A percentile compares a stretch with the other conserved stretches of the same genome.
Conservation (phyloP, 345 rosid species). For the Firmiana major region DNA sequence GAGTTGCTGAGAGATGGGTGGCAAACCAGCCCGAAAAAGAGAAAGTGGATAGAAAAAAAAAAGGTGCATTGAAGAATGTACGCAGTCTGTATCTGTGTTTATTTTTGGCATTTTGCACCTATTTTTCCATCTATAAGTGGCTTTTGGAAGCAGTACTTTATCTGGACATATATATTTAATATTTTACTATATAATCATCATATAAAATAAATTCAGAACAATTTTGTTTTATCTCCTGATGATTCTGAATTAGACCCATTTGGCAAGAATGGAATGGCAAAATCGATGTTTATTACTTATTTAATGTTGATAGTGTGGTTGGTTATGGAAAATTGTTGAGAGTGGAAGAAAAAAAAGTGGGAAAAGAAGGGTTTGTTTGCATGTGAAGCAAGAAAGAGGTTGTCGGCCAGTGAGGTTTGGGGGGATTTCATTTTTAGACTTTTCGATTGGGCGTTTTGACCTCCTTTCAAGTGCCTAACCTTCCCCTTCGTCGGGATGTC, state of each 20-base stretch:
- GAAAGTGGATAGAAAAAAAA: neutral
- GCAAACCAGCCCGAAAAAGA: constrained; percentile 22
- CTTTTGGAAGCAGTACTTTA: constrained; percentile 17
- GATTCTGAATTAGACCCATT: neutral
- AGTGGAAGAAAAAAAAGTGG: neutral
- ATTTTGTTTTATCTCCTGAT: constrained; percentile 17
- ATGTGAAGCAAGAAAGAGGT: constrained; percentile 20
- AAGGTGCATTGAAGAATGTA: constrained; percentile 20
- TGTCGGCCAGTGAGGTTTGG: constrained; percentile 32
- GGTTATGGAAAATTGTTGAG: constrained; percentile 5
- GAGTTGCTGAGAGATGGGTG: constrained; percentile 26
- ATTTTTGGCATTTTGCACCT: constrained; percentile 13
- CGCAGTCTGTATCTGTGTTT: constrained; percentile 9
- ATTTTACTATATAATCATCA: neutral
- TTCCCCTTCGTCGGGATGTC: constrained; percentile 10
- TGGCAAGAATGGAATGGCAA: neutral
- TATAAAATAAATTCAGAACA: constrained; percentile 19
- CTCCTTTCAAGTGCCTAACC: constrained; percentile 27
- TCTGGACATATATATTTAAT: constrained; percentile 22
- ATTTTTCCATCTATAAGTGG: neutral
- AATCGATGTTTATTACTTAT: neutral
- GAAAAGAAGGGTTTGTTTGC: constrained; percentile 16
- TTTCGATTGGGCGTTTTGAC: constrained; percentile 40
- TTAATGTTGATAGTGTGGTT: neutral
- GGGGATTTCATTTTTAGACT: constrained; percentile 15